Evolutionary conservation across 768 basidiomycete genomes (phyloP), one percentile per base, ranked within the genome.

Genomic region (Trichaptum fuscoviolaceum): DNA sequence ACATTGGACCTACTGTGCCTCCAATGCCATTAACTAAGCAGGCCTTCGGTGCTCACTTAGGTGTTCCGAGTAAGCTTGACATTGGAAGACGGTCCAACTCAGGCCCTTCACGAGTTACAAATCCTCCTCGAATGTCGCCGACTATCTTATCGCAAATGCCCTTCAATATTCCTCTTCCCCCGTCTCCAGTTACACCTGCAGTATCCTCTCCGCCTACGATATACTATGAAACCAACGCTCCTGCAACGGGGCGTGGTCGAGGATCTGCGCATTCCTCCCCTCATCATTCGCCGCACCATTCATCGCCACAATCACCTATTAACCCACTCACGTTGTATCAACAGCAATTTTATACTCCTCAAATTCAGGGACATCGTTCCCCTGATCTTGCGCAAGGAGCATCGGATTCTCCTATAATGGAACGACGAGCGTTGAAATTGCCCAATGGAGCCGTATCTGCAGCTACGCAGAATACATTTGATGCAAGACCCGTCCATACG

Each of bases 171-270:
- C 81, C 84, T 24, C 75, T 82, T 69, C 80, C 85, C 23, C 81
- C 84, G 36, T 85, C 85, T 62, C 80, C 86, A 17, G 69, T 71
- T 2, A 66, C 74, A 30, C 68, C 74, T 74, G 65, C 70, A 67
- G 81, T 80, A 68, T 77, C 79, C 67, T 75, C 81, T 73, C 71
- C 82, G 70, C 78, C 83, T 69, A 87, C 84, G 84, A 85, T 89
- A 83, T 89, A 80, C 78, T 89, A 88, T 74, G 85, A 89, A 78
- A 88, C 87, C 30, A 80, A 52, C 10, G 15, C 42, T 15, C 42
- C 42, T 52, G 12, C 20, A 20, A 12, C 42, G 20, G 42, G 42
- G 42, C 42, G 42, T 12, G 42, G 42, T 12, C 12, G 2, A 20
- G 42, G 42, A 20, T 52, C 42, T 12, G 15, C 20, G 20, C 42